A percentile compares a stretch with the other conserved stretches of the same genome.
Conservation (phyloP, 148 eudicot genomes). For the Chenopodium album region DNA sequence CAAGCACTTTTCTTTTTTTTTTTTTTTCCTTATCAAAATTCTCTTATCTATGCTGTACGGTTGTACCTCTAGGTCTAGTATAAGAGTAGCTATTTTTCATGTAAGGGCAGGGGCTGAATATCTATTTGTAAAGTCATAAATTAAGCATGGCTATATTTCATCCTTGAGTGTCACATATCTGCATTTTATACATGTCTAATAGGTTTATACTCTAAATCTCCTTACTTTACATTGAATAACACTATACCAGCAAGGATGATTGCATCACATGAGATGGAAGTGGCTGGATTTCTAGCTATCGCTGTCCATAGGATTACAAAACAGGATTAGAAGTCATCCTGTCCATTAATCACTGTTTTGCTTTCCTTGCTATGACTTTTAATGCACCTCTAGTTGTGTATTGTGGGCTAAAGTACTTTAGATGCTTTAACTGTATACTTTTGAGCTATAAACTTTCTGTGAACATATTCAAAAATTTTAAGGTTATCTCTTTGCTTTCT, state of each 20-base stretch:
- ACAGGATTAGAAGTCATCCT: neutral
- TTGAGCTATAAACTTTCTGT: neutral
- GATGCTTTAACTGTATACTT: neutral
- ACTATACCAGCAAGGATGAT: neutral
- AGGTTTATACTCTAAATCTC: neutral
- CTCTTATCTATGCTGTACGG: neutral
- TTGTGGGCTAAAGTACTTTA: neutral
- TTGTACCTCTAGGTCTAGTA: neutral
- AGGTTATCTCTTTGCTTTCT: slow-evolving; percentile 22
- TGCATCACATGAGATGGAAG: neutral
- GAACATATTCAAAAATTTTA: neutral
- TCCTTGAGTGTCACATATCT: neutral
- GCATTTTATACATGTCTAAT: neutral
- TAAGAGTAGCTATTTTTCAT: neutral
- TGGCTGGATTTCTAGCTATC: neutral
- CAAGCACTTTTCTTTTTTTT: neutral
- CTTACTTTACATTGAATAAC: neutral
- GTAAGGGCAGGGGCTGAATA: neutral
- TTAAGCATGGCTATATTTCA: neutral
- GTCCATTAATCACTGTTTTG: slow-evolving; percentile 3
- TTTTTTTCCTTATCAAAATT: neutral
- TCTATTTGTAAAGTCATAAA: too few relatives aligned
- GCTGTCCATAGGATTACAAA: neutral
- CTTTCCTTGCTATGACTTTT: neutral
- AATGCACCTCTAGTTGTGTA: neutral